phyloP scores from a whole-genome alignment of 305 asterid species.

The Euphrasia arctica region DNA sequence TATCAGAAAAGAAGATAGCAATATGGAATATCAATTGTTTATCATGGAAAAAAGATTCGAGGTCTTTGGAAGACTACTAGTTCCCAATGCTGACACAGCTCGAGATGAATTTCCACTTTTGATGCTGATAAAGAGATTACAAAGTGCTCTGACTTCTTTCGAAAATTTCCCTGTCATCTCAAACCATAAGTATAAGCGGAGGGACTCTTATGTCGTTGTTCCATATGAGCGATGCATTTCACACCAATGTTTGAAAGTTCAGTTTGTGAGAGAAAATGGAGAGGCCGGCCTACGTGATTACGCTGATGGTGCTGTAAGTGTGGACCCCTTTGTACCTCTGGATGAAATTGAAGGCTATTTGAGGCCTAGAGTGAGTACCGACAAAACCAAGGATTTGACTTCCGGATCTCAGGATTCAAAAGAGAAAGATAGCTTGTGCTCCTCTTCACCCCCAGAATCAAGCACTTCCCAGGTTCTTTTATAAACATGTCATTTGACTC shows the following conservation, averaged over 20 bases:
- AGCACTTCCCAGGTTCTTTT: conserved; percentile 44
- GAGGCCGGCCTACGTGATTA: conserved; percentile 51
- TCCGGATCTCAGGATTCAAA: conserved; percentile 29
- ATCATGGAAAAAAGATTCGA: conserved; percentile 65
- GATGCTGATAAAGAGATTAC: conserved; percentile 50
- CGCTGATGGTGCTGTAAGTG: conserved; percentile 54
- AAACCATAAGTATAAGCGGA: conserved; percentile 42
- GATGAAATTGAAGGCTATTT: conserved; percentile 64
- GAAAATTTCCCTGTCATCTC: conserved; percentile 79
- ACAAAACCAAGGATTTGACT: conserved; percentile 33
- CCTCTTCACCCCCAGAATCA: conserved; percentile 41
- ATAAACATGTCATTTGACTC: background rate
- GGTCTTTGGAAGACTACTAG: conserved; percentile 62
- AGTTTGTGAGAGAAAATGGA: conserved; percentile 64
- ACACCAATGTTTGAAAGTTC: conserved; percentile 79
- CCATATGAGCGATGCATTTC: conserved; percentile 71
- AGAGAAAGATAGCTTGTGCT: conserved; percentile 39
- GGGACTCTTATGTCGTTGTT: conserved; percentile 77
- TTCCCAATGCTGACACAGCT: conserved; percentile 41
- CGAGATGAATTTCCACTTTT: conserved; percentile 45
- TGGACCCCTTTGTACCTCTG: conserved; percentile 84
- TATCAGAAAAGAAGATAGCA: conserved; percentile 29
- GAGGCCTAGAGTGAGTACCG: conserved; percentile 55
- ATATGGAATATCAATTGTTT: conserved; percentile 27
- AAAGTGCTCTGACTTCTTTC: conserved; percentile 77